A percentile compares a stretch with the other conserved stretches of the same genome.
Conservation (phyloP, 495 filamentous ascomycete species). For the Terfezia claveryi region DNA sequence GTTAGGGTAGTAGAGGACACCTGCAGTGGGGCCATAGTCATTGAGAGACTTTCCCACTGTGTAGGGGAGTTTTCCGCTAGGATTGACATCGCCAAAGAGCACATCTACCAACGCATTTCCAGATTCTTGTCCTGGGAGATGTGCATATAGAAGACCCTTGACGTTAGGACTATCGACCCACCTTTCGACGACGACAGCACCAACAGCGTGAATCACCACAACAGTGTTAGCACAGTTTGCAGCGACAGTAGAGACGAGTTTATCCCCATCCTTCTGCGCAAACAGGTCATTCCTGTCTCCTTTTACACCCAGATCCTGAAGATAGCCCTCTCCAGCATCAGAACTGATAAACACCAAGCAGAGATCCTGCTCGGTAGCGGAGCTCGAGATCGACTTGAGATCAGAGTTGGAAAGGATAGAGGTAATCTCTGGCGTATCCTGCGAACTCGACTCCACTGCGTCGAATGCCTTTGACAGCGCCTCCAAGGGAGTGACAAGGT, state of each 20-base stretch:
- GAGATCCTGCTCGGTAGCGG: constrained; percentile 45
- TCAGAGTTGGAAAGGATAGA: constrained; percentile 59
- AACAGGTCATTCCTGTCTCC: constrained; percentile 91
- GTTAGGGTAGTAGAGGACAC: constrained; percentile 55
- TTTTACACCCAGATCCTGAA: constrained; percentile 59
- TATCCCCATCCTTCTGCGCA: constrained; percentile 63
- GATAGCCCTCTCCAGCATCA: constrained; percentile 69
- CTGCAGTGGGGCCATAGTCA: constrained; percentile 63
- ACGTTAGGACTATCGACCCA: constrained; percentile 66
- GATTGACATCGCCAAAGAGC: constrained; percentile 65
- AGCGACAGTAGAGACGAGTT: constrained; percentile 54
- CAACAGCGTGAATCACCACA: constrained; percentile 71
- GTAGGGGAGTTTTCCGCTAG: constrained; percentile 71
- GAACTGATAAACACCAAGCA: constrained; percentile 80
- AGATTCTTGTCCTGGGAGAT: constrained; percentile 77
- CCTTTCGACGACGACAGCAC: constrained; percentile 53
- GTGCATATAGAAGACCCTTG: constrained; percentile 64
- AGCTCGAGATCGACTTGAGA: constrained; percentile 31
- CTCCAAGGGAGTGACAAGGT: constrained; percentile 66
- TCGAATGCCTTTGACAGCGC: constrained; percentile 25
- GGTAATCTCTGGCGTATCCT: constrained; percentile 40
- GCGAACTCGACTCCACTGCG: constrained; percentile 47
- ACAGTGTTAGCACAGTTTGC: constrained; percentile 71
- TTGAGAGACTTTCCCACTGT: constrained; percentile 62
- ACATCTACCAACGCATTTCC: constrained; percentile 70